phyloP scores from a whole-genome alignment of 371 early-diverging fungal genomes.

The Choanephora cucurbitarum region DNA sequence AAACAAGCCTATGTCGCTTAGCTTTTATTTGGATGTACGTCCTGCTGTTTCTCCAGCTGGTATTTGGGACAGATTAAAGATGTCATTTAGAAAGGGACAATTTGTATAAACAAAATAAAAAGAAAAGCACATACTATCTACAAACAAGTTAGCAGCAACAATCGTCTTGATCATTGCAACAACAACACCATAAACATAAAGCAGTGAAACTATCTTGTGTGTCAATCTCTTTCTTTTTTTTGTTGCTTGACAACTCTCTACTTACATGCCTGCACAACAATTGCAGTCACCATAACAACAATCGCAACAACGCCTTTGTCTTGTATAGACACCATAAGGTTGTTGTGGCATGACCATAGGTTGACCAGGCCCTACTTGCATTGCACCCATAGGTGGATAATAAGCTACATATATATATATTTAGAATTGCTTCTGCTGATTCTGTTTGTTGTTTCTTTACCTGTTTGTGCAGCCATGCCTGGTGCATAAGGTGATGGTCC shows the following conservation, averaged over 20 bases:
- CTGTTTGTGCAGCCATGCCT: constrained; percentile 13
- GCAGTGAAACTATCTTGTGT: constrained; percentile 9
- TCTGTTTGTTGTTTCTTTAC: background rate
- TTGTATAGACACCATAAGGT: constrained; percentile 4
- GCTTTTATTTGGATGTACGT: constrained; percentile 89
- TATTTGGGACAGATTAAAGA: constrained; percentile 57
- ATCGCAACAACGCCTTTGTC: constrained; percentile 9
- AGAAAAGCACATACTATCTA: background rate
- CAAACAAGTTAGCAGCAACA: constrained; percentile 19
- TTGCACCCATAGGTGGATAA: constrained; percentile 22
- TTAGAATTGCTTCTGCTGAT: background rate
- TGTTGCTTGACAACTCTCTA: background rate
- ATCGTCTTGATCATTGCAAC: constrained; percentile 15
- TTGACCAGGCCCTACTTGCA: constrained; percentile 13
- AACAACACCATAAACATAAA: constrained; percentile 18
- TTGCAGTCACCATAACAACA: constrained; percentile 16
- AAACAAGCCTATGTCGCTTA: constrained; percentile 55
- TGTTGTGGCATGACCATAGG: constrained; percentile 16
- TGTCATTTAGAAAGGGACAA: constrained; percentile 43
- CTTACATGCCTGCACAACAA: constrained; percentile 22
- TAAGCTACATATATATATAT: constrained; percentile 3
- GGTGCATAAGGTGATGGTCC: constrained; percentile 19
- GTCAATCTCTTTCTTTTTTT: background rate
- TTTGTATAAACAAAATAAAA: constrained; percentile 29
- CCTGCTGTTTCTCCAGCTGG: constrained; percentile 69